phyloP scores from a whole-genome alignment of 2,329 filamentous ascomycete species.

The Fusarium nodosum region DNA sequence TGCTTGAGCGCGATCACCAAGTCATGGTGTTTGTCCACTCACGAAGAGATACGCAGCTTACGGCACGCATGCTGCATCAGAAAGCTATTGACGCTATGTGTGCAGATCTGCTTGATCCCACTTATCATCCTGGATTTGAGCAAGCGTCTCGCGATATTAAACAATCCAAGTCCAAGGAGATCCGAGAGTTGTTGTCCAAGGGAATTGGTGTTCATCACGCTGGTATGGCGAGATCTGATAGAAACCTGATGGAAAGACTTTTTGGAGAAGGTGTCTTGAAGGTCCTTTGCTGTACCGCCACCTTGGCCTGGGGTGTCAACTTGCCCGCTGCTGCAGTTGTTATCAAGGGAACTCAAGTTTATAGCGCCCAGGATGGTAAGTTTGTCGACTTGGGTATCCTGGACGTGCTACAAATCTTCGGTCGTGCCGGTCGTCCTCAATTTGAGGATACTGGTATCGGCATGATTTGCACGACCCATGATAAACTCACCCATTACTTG shows the following conservation, averaged over 20 bases:
- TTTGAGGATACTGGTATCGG: constrained; percentile 98
- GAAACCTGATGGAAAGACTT: constrained; percentile 94
- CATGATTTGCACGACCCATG: constrained; percentile 97
- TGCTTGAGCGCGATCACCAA: constrained; percentile 93
- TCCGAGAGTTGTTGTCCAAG: constrained; percentile 89
- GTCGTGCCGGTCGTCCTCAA: constrained; percentile 96
- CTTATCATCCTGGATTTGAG: constrained; percentile 82
- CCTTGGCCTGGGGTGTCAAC: constrained; percentile 98
- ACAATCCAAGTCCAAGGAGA: constrained; percentile 84
- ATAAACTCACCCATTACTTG: constrained; percentile 91
- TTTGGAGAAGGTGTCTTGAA: constrained; percentile 95
- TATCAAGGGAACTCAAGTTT: constrained; percentile 98
- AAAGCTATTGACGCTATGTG: constrained; percentile 87
- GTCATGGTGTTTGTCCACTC: constrained; percentile 99
- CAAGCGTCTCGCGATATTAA: constrained; percentile 87
- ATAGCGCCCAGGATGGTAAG: constrained; percentile 95
- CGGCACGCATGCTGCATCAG: constrained; percentile 86
- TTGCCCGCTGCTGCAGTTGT: constrained; percentile 95
- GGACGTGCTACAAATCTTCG: constrained; percentile 97
- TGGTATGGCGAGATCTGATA: constrained; percentile 93
- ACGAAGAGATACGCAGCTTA: constrained; percentile 90
- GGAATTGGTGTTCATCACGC: constrained; percentile 97
- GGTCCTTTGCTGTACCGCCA: constrained; percentile 97
- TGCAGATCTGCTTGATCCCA: constrained; percentile 85
- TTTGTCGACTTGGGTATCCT: constrained; percentile 97